A percentile compares a stretch with the other conserved stretches of the same genome.
These are phyloP conservation scores for Zasmidium angulare DNA, from an alignment of 2,329 filamentous ascomycete genomes.

Conservation along the genomic window DNA sequence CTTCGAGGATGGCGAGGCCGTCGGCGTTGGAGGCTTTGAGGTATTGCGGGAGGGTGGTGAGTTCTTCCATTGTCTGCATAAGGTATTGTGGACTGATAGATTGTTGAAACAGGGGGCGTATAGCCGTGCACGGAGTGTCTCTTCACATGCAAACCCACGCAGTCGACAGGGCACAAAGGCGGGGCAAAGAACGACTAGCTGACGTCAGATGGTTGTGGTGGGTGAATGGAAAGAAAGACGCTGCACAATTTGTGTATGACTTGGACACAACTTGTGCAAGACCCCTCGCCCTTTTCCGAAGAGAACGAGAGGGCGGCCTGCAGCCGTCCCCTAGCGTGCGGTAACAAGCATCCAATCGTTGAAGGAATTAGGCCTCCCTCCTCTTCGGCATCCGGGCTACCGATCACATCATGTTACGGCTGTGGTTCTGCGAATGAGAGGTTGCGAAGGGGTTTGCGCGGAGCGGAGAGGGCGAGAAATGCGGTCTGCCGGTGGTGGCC, in stretches of 20 bases:
- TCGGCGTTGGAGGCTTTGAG: conserved; percentile 33
- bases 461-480: conserved; percentile 2
- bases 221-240: not conserved
- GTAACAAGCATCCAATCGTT: not conserved
- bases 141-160: not conserved
- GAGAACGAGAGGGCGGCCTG: conserved; percentile 1
- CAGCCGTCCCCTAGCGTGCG: not conserved
- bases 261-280: not conserved
- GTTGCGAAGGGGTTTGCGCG: not conserved
- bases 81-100: not conserved
- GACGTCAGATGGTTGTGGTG: not conserved
- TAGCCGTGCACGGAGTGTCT: not conserved
- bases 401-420: too few species aligned
- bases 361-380: too few species aligned
- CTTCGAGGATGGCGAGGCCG: conserved; percentile 32
- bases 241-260: not conserved
- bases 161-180: too few species aligned
- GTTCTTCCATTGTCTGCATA: conserved; percentile 28
- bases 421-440: not conserved
- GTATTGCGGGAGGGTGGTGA: conserved; percentile 30
- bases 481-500: not conserved
- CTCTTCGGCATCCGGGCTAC: too few species aligned
- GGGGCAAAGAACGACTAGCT: too few species aligned
- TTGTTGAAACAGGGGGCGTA: not conserved
- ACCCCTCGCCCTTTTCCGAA: not conserved